Conservation (phyloP, 2,329 filamentous ascomycete species). For the Phyllosticta paracitricarpa region DNA sequence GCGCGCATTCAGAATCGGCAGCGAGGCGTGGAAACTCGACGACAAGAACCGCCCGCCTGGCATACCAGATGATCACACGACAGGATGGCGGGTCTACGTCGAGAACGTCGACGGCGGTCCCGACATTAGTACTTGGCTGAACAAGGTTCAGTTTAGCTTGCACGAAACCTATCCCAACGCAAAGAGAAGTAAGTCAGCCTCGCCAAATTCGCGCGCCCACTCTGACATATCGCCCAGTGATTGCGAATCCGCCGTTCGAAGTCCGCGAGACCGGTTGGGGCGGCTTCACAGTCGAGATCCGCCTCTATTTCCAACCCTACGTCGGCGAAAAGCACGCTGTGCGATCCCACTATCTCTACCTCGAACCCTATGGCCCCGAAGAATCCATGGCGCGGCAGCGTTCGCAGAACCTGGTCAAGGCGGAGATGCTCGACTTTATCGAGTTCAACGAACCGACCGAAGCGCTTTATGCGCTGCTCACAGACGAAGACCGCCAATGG, state of each 20-base stretch:
- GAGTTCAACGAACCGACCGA: constrained; percentile 97
- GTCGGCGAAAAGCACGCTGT: constrained; percentile 89
- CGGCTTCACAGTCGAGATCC: constrained; percentile 93
- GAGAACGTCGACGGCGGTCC: constrained; percentile 74
- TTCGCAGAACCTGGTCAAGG: constrained; percentile 50
- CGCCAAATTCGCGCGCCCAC: neutral
- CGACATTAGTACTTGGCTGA: constrained; percentile 89
- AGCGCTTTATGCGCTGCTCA: constrained; percentile 80
- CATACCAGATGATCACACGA: constrained; percentile 83
- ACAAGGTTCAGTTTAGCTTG: constrained; percentile 95
- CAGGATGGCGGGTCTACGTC: constrained; percentile 93
- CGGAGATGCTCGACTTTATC: constrained; percentile 85
- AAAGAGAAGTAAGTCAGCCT: constrained; percentile 53
- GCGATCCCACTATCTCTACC: constrained; percentile 82
- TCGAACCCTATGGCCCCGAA: constrained; percentile 72
- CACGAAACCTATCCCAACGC: constrained; percentile 95
- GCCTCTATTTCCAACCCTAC: constrained; percentile 84
- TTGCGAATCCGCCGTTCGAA: constrained; percentile 55
- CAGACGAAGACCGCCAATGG: constrained; percentile 52
- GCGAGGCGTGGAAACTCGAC: constrained; percentile 46
- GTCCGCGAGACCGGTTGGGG: constrained; percentile 94
- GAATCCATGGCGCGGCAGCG: constrained; percentile 55
- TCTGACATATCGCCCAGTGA: neutral
- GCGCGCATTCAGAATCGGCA: constrained; percentile 37
- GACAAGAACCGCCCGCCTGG: constrained; percentile 52